Conservation (phyloP, 2,329 filamentous ascomycete genomes). For the Elsinoe arachidis region DNA sequence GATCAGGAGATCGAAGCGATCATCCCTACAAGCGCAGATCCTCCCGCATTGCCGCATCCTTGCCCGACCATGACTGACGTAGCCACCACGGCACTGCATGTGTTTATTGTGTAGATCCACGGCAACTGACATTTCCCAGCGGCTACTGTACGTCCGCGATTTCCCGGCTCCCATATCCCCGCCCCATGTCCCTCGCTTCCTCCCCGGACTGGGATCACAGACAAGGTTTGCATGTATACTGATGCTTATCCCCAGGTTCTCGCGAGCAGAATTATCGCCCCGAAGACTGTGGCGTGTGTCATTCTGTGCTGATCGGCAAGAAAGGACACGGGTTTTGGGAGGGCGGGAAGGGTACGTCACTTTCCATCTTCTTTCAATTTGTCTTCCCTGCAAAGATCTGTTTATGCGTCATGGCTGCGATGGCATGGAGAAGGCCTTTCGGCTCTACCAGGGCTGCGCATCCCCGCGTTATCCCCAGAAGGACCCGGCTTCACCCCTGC, state of each 20-base stretch:
- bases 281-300: conserved; percentile 68
- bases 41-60: not conserved
- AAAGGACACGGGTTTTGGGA: conserved; percentile 71
- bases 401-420: no score
- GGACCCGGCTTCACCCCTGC: no score
- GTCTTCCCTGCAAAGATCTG: not conserved
- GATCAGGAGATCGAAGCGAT: not conserved
- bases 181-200: not conserved
- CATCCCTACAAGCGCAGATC: not conserved
- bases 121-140: conserved; percentile 11
- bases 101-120: no score
- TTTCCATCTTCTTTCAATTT: not conserved
- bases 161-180: not conserved
- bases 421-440: no score
- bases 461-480: no score
- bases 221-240: not conserved
- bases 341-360: conserved; percentile 53
- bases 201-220: not conserved
- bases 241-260: conserved; percentile 39
- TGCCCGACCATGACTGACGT: not conserved
- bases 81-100: no score
- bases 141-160: conserved; percentile 15
- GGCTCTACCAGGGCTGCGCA: no score
- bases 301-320: conserved; percentile 59
- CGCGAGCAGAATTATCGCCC: conserved; percentile 72